Conservation (phyloP, 768 basidiomycete species). For the Psilocybe azurescens region DNA sequence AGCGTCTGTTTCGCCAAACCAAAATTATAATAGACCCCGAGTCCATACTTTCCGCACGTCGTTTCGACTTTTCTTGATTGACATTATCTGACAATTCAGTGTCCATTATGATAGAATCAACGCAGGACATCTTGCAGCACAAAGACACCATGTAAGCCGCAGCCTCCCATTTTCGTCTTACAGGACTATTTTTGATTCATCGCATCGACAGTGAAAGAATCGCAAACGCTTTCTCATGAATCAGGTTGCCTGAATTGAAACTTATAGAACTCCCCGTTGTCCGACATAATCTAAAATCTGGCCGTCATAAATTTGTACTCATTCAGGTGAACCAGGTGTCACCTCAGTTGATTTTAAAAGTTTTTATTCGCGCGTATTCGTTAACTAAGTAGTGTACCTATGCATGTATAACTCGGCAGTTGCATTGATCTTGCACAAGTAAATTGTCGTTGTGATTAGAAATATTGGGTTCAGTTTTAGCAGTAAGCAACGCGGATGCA, state of each 20-base stretch:
- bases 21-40: constrained; percentile 1
- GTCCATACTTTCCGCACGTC: constrained; percentile 8
- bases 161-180: background rate
- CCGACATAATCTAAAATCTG: too few relatives aligned
- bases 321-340: too few relatives aligned
- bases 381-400: too few relatives aligned
- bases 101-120: constrained; percentile 6
- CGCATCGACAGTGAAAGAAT: constrained; percentile 33
- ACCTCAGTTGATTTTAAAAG: too few relatives aligned
- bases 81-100: background rate
- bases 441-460: too few relatives aligned
- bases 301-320: too few relatives aligned
- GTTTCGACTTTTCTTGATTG: background rate
- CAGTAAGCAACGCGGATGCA: too few relatives aligned
- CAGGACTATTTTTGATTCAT: background rate
- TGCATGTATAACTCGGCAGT: too few relatives aligned
- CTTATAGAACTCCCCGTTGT: too few relatives aligned
- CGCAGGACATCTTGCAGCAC: constrained; percentile 23
- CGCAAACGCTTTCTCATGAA: constrained; percentile 34
- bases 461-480: too few relatives aligned
- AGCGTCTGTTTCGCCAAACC: background rate
- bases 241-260: background rate
- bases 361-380: too few relatives aligned
- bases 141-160: constrained; percentile 33
- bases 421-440: too few relatives aligned